A percentile compares a stretch with the other conserved stretches of the same genome.
Evolutionary conservation across 179 eudicot genomes (phyloP).

Genomic region (Heliamphora pulchella): DNA sequence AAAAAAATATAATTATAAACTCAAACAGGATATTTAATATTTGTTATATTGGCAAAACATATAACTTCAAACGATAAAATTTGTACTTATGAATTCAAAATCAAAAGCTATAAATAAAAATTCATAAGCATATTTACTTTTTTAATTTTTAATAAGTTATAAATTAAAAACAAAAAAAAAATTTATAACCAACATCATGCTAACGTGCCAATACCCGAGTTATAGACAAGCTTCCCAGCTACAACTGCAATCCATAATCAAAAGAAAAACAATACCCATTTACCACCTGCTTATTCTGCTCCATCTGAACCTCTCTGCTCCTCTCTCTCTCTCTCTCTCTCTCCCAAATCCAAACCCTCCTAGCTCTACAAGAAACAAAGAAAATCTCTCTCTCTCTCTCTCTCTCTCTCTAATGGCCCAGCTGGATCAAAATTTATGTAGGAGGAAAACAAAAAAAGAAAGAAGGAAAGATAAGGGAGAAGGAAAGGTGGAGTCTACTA

Average conservation of each 20-base stretch:
- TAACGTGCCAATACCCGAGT: neutral
- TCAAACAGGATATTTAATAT: no score
- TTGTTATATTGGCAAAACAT: no score
- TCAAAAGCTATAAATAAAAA: no score
- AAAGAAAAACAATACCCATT: neutral
- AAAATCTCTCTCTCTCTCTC: neutral
- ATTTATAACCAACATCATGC: neutral
- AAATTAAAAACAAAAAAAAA: no score
- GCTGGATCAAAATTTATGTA: constrained; percentile 10
- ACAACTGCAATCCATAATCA: neutral
- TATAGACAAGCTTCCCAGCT: neutral
- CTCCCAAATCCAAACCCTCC: neutral
- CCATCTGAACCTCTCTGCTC: neutral
- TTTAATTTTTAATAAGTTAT: no score
- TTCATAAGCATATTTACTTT: no score
- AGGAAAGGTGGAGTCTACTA: neutral
- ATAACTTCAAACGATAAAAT: no score
- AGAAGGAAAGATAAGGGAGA: constrained; percentile 4
- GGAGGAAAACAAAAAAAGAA: constrained; percentile 7
- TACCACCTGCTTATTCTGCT: neutral
- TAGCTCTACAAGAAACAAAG: neutral
- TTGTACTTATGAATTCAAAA: no score
- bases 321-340: neutral
- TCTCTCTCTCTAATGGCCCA: constrained; percentile 13
- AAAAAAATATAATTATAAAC: no score